phyloP scores from a whole-genome alignment of 192 early-diverging fungal genomes.

The Coemansia sp. region DNA sequence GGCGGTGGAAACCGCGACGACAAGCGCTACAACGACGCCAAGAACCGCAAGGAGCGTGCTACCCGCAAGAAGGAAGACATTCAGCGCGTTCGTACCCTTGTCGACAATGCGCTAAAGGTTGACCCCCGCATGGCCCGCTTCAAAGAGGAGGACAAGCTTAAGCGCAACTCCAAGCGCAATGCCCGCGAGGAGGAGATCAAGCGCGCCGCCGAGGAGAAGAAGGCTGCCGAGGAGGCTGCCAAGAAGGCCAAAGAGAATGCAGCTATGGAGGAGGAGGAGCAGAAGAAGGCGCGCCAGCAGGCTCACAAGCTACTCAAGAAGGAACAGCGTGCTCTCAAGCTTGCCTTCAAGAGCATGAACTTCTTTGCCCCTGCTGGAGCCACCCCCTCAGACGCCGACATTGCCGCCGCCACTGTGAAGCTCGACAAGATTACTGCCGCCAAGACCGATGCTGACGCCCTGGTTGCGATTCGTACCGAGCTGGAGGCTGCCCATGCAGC shows the following conservation, averaged over 20 bases:
- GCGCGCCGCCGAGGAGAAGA: slow-evolving; percentile 47
- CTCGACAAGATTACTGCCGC: slow-evolving; percentile 75
- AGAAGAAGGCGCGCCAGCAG: slow-evolving; percentile 84
- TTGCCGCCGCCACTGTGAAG: slow-evolving; percentile 70
- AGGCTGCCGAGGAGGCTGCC: slow-evolving; percentile 58
- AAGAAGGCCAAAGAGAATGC: slow-evolving; percentile 59
- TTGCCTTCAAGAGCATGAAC: slow-evolving; percentile 73
- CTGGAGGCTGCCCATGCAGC: slow-evolving; percentile 65
- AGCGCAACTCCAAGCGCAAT: slow-evolving; percentile 87
- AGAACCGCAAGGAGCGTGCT: slow-evolving; percentile 91
- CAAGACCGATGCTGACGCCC: slow-evolving; percentile 58
- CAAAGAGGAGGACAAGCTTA: slow-evolving; percentile 86
- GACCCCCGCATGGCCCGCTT: slow-evolving; percentile 91
- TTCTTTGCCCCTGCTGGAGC: slow-evolving; percentile 65
- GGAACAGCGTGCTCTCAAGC: slow-evolving; percentile 87
- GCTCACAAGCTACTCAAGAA: slow-evolving; percentile 85
- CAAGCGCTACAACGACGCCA: slow-evolving; percentile 91
- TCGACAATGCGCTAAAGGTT: slow-evolving; percentile 75
- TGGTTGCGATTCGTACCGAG: slow-evolving; percentile 57
- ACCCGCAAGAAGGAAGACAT: slow-evolving; percentile 98
- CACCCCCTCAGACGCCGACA: slow-evolving; percentile 56
- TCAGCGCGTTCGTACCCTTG: slow-evolving; percentile 77
- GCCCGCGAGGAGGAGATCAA: slow-evolving; percentile 74
- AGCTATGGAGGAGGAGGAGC: slow-evolving; percentile 66
- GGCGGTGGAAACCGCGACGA: slow-evolving; percentile 91